Conservation (phyloP, 2,329 filamentous ascomycete species). For the Epichloe coenophiala region DNA sequence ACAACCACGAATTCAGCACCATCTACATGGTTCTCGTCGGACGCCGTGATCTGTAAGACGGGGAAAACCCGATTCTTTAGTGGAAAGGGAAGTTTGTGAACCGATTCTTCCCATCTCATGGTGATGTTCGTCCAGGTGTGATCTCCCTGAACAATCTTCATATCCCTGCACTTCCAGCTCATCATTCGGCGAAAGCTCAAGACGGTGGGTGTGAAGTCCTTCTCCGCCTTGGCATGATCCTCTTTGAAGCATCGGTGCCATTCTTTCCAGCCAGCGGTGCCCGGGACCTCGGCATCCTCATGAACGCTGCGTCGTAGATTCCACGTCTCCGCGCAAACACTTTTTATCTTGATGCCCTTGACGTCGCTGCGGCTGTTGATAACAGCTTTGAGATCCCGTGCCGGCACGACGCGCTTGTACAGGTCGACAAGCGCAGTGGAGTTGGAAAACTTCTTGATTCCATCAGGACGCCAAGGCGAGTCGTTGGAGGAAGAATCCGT, state of each 20-base stretch:
- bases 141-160: slow-evolving; percentile 24
- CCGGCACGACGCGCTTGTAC: slow-evolving; percentile 34
- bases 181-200: slow-evolving; percentile 22
- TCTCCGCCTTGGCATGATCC: slow-evolving; percentile 26
- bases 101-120: slow-evolving; percentile 48
- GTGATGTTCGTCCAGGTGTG: slow-evolving; percentile 33
- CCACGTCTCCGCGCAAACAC: slow-evolving; percentile 42
- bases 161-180: slow-evolving; percentile 31
- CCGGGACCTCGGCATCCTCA: slow-evolving; percentile 30
- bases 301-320: slow-evolving; percentile 50
- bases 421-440: slow-evolving; percentile 39
- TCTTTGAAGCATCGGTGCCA: slow-evolving; percentile 47
- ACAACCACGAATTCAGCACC: slow-evolving; percentile 40
- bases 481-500: background rate
- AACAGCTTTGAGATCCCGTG: slow-evolving; percentile 27
- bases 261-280: slow-evolving; percentile 50
- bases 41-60: slow-evolving; percentile 46
- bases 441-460: slow-evolving; percentile 33
- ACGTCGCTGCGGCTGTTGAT: slow-evolving; percentile 20
- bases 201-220: slow-evolving; percentile 26
- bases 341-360: slow-evolving; percentile 8
- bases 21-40: slow-evolving; percentile 19
- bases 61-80: slow-evolving; percentile 53
- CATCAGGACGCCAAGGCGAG: slow-evolving; percentile 35
- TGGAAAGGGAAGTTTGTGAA: slow-evolving; percentile 46